phyloP scores from a whole-genome alignment of 768 basidiomycete species.

The Leccinum rimulosum region DNA sequence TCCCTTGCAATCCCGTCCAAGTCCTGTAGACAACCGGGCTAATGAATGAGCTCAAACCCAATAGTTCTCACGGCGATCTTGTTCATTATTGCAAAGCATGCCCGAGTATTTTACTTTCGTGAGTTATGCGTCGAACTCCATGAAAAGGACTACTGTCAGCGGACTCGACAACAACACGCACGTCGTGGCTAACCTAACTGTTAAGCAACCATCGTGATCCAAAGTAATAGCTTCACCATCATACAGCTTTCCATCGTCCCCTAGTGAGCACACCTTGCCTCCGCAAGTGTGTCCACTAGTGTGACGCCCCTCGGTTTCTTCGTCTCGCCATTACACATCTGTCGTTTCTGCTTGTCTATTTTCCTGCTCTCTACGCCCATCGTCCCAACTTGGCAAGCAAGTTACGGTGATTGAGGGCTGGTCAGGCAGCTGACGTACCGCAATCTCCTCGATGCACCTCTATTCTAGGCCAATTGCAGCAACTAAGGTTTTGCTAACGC shows the following conservation, averaged over 20 bases:
- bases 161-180: no score
- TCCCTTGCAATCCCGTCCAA: not conserved
- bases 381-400: not conserved
- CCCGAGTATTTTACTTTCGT: no score
- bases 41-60: not conserved
- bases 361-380: not conserved
- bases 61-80: not conserved
- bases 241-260: not conserved
- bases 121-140: not conserved
- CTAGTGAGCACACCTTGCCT: not conserved
- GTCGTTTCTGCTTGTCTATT: not conserved
- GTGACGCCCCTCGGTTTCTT: no score
- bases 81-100: not conserved
- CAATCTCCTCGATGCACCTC: not conserved
- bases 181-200: no score
- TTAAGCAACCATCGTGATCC: no score
- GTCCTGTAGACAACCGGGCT: not conserved
- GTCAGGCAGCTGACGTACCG: not conserved
- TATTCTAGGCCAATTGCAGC: not conserved
- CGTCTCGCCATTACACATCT: not conserved
- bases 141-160: not conserved
- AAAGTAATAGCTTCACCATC: no score
- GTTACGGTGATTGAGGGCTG: no score
- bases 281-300: no score
- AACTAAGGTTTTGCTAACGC: no score